Conservation (phyloP, 768 basidiomycete genomes). For the Tylopilus sp. region DNA sequence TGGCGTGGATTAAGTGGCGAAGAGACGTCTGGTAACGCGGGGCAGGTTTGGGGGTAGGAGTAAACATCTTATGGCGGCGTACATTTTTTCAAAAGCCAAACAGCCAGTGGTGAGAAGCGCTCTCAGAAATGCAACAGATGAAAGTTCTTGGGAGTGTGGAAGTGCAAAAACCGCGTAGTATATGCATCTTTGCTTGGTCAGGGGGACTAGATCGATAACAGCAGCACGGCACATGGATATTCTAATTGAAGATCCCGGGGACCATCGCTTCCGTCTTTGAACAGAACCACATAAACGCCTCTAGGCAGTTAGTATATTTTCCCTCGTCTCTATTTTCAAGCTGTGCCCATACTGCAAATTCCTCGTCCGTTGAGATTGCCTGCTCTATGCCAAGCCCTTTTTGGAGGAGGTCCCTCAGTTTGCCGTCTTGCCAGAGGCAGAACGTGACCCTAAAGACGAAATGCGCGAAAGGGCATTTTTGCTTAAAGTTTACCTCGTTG, state of each 20-base stretch:
- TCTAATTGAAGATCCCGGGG: not conserved
- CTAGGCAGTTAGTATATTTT: constrained; percentile 4
- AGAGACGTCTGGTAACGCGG: too few species aligned
- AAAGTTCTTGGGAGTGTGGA: too few species aligned
- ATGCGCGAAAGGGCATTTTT: not conserved
- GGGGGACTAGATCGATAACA: too few species aligned
- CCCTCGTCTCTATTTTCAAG: not conserved
- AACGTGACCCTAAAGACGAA: not conserved
- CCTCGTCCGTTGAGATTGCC: not conserved
- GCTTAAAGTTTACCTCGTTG: not conserved
- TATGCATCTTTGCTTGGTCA: too few species aligned
- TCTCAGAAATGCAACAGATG: too few species aligned
- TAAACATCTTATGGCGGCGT: too few species aligned
- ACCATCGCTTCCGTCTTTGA: not conserved
- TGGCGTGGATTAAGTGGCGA: too few species aligned
- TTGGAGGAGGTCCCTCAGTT: not conserved
- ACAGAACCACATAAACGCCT: constrained; percentile 9
- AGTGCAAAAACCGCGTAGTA: too few species aligned
- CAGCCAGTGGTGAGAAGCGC: too few species aligned
- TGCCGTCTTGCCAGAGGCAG: not conserved
- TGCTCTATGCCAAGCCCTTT: not conserved
- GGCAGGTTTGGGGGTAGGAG: too few species aligned
- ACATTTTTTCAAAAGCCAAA: too few species aligned
- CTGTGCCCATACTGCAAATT: constrained; percentile 2
- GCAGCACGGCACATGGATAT: too few species aligned